Evolutionary conservation across 2,329 filamentous ascomycete species (phyloP).

Genomic region (Pseudocercospora musae): DNA sequence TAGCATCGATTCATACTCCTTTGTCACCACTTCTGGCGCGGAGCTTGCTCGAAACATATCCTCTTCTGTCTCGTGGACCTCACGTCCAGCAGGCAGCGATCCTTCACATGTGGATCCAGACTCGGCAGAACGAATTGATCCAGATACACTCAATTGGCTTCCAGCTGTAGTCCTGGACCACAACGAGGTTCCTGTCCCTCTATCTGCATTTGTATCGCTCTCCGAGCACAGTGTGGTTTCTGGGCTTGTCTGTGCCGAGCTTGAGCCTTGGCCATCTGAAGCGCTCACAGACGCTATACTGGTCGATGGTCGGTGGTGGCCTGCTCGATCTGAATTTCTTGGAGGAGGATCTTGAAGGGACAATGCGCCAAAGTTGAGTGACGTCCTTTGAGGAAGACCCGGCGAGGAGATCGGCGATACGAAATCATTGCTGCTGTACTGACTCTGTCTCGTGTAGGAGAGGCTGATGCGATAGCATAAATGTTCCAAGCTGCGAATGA

Average conservation of each 20-base stretch:
- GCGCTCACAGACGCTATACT: background rate
- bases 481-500: constrained; percentile 30
- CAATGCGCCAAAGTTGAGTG: background rate
- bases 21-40: background rate
- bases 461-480: constrained; percentile 24
- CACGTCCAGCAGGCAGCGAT: background rate
- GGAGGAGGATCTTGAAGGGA: background rate
- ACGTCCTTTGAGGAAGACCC: background rate
- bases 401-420: background rate
- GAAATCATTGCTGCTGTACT: background rate
- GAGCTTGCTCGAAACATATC: background rate
- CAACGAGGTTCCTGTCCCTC: background rate
- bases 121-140: background rate
- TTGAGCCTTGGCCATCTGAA: background rate
- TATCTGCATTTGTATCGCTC: background rate
- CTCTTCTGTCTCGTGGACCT: background rate
- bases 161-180: background rate
- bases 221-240: background rate
- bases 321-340: background rate
- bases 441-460: background rate
- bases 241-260: background rate
- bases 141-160: background rate
- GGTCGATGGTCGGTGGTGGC: background rate
- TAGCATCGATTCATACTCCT: background rate
- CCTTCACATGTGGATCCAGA: background rate